Percentiles rank a stretch among this genome's conserved stretches.
These are phyloP conservation scores for Dactylellina cionopaga DNA, from an alignment of 2,329 filamentous ascomycete genomes.

Conservation along the genomic window DNA sequence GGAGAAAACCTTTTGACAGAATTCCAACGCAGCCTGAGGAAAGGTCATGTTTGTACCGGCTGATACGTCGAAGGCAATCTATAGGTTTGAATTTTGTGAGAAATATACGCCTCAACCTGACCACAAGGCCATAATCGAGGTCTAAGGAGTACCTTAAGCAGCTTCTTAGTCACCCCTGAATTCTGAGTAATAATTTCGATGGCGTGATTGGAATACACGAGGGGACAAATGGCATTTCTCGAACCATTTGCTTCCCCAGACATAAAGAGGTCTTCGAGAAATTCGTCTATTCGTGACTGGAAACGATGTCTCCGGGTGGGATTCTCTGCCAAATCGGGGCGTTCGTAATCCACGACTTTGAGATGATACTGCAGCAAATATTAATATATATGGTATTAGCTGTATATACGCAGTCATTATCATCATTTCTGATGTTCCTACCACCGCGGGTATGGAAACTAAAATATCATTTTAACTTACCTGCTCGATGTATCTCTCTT, in stretches of 20 bases:
- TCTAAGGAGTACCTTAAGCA: background rate
- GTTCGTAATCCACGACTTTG: background rate
- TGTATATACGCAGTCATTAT: no score
- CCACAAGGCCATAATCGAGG: no score
- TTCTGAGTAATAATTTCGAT: background rate
- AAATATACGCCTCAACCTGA: no score
- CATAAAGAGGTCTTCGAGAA: background rate
- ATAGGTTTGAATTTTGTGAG: background rate
- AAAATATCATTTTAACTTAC: no score
- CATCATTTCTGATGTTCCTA: no score
- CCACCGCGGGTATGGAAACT: background rate
- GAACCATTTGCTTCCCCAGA: background rate
- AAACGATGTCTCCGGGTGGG: background rate
- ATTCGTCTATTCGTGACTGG: background rate
- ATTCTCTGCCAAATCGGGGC: background rate
- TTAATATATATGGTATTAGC: background rate
- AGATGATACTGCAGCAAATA: background rate
- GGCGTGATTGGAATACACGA: background rate
- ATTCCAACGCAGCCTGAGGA: background rate
- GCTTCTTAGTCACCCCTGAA: background rate
- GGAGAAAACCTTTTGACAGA: background rate
- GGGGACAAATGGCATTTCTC: background rate
- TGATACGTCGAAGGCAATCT: background rate
- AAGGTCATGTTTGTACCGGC: background rate
- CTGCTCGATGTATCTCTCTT: no score